A percentile compares a stretch with the other conserved stretches of the same genome.
Evolutionary conservation across 345 rosid genomes (phyloP).

Genomic region (Pugionium dolabratum): DNA sequence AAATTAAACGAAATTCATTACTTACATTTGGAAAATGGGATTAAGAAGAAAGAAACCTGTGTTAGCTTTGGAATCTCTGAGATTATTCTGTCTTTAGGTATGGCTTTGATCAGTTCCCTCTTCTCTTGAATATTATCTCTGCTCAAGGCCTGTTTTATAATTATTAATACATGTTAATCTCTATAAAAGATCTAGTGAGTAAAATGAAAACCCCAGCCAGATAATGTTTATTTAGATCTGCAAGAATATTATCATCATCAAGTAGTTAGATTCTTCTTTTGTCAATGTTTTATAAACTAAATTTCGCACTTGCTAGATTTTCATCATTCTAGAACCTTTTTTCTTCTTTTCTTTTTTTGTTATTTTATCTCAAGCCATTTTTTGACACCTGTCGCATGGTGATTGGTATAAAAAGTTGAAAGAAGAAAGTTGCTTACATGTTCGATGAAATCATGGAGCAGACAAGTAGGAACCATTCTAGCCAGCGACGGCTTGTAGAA

Average conservation of each 20-base stretch:
- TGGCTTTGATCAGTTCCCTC: conserved; percentile 54
- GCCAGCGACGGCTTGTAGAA: conserved; percentile 50
- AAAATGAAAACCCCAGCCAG: neutral
- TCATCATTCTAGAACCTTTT: conserved; percentile 7
- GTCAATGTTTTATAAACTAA: neutral
- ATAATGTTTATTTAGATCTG: neutral
- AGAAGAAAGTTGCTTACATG: conserved; percentile 37
- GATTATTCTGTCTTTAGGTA: conserved; percentile 56
- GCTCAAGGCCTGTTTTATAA: conserved; percentile 48
- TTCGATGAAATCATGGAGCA: conserved; percentile 60
- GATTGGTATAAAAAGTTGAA: conserved; percentile 14
- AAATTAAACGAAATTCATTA: too few species aligned
- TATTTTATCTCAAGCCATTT: neutral
- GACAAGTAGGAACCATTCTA: conserved; percentile 51
- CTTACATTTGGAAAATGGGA: neutral
- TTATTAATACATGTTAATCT: too few species aligned
- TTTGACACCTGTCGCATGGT: neutral
- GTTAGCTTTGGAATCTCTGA: conserved; percentile 54
- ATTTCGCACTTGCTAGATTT: conserved; percentile 24
- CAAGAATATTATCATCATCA: conserved; percentile 11
- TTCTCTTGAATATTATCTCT: conserved; percentile 52
- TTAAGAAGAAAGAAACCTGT: conserved; percentile 42
- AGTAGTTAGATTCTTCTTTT: conserved; percentile 14
- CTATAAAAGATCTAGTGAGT: neutral
- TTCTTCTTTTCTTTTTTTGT: neutral